A percentile compares a stretch with the other conserved stretches of the same genome.
Conservation (phyloP, 1,284 basidiomycete species). For the Pyrrhoderma noxium region DNA sequence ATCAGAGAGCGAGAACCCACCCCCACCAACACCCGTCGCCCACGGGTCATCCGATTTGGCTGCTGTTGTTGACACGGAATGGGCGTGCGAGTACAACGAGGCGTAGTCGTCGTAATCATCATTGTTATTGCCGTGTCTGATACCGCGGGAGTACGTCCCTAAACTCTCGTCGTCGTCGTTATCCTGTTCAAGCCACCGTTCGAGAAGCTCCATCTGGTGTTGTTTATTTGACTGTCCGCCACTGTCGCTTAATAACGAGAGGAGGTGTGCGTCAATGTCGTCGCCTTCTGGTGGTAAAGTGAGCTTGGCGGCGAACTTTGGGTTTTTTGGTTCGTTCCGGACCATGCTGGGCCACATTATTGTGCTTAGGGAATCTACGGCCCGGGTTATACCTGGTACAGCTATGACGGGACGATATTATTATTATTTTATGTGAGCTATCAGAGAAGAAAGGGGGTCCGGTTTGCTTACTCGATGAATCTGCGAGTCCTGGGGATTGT, state of each 20-base stretch:
- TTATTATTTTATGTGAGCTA: no score
- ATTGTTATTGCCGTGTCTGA: background rate
- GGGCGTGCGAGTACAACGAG: background rate
- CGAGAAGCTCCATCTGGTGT: slow-evolving; percentile 48
- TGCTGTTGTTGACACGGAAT: background rate
- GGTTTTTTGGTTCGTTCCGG: slow-evolving; percentile 24
- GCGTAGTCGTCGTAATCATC: background rate
- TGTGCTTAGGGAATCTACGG: slow-evolving; percentile 70
- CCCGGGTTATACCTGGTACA: slow-evolving; percentile 58
- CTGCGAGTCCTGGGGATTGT: slow-evolving; percentile 1
- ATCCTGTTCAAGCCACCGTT: slow-evolving; percentile 49
- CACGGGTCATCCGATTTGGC: slow-evolving; percentile 10
- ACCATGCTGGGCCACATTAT: slow-evolving; percentile 81
- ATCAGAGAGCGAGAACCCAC: background rate
- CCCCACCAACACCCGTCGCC: slow-evolving; percentile 12
- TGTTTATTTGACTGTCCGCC: slow-evolving; percentile 7
- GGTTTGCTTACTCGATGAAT: slow-evolving; percentile 3
- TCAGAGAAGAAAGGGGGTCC: slow-evolving; percentile 11
- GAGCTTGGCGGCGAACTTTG: slow-evolving; percentile 8
- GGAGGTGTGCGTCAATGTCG: slow-evolving; percentile 13
- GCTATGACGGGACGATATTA: background rate
- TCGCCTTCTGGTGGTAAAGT: background rate
- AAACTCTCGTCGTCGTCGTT: slow-evolving; percentile 9
- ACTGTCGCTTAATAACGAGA: slow-evolving; percentile 20
- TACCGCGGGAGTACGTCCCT: background rate